Evolutionary conservation across 2,329 filamentous ascomycete species (phyloP).

Genomic region (Phialocephala sp.): DNA sequence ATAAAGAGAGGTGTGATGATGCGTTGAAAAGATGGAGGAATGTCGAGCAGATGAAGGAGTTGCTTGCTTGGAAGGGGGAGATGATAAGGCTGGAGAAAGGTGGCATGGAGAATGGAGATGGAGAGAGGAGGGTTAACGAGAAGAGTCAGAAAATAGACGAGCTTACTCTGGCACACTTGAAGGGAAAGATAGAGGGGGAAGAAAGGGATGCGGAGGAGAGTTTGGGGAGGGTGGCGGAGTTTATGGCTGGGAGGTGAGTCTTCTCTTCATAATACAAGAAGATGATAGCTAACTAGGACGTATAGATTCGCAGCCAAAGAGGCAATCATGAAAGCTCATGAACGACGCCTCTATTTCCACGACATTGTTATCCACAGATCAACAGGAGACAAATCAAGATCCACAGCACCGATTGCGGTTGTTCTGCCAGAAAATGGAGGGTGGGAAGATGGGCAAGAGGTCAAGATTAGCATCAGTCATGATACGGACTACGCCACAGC

Average conservation of each 20-base stretch:
- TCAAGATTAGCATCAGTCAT: conserved; percentile 82
- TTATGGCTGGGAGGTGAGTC: conserved; percentile 37
- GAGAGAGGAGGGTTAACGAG: not conserved
- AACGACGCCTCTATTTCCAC: conserved; percentile 65
- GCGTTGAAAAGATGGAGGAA: conserved; percentile 3
- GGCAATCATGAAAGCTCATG: conserved; percentile 74
- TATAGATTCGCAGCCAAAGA: conserved; percentile 68
- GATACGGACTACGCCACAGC: conserved; percentile 83
- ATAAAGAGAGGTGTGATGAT: conserved; percentile 4
- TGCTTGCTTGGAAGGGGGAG: not conserved
- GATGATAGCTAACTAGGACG: not conserved
- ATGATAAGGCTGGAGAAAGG: not conserved
- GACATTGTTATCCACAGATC: conserved; percentile 53
- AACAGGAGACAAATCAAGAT: conserved; percentile 10
- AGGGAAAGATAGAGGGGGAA: conserved; percentile 7
- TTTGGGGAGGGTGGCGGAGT: conserved; percentile 22
- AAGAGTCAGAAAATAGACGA: not conserved
- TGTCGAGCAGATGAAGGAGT: not conserved
- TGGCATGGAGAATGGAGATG: too few relatives aligned
- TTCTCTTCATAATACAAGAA: not conserved
- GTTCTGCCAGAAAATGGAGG: conserved; percentile 39
- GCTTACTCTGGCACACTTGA: not conserved
- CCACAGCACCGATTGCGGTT: conserved; percentile 32
- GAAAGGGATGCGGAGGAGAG: conserved; percentile 9
- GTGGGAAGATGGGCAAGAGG: conserved; percentile 56